Evolutionary conservation across 1,284 basidiomycete genomes (phyloP).

Genomic region (Ceratobasidium sp.): DNA sequence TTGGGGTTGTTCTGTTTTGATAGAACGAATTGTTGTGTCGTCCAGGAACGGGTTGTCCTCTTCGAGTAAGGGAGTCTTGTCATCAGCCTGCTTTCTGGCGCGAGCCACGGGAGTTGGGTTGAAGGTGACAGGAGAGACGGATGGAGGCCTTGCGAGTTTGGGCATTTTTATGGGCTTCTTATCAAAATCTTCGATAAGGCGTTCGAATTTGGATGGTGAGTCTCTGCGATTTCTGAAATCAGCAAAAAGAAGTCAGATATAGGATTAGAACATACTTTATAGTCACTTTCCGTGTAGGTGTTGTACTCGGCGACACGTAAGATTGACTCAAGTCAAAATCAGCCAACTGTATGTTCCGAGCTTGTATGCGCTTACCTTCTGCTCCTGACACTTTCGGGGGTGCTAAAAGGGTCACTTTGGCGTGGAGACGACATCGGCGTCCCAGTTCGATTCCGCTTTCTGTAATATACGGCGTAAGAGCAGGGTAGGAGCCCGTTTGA

Average conservation of each 20-base stretch:
- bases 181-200: slow-evolving; percentile 48
- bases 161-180: slow-evolving; percentile 53
- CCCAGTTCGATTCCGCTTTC: slow-evolving; percentile 21
- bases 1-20: neutral
- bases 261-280: slow-evolving; percentile 1
- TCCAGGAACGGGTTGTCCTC: slow-evolving; percentile 30
- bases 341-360: neutral
- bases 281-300: slow-evolving; percentile 20
- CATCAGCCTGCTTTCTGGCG: slow-evolving; percentile 3
- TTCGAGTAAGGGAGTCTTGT: slow-evolving; percentile 37
- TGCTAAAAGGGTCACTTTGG: slow-evolving; percentile 9
- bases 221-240: neutral
- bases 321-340: neutral
- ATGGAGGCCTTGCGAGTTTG: slow-evolving; percentile 41
- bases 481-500: neutral
- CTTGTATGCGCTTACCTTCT: neutral
- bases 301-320: neutral
- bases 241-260: neutral
- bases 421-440: slow-evolving; percentile 14
- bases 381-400: slow-evolving; percentile 20
- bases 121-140: neutral
- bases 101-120: slow-evolving; percentile 4
- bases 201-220: slow-evolving; percentile 27
- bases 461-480: neutral
- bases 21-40: neutral